phyloP scores from a whole-genome alignment of 305 asterid species.

The Fraxinus baroniana region DNA sequence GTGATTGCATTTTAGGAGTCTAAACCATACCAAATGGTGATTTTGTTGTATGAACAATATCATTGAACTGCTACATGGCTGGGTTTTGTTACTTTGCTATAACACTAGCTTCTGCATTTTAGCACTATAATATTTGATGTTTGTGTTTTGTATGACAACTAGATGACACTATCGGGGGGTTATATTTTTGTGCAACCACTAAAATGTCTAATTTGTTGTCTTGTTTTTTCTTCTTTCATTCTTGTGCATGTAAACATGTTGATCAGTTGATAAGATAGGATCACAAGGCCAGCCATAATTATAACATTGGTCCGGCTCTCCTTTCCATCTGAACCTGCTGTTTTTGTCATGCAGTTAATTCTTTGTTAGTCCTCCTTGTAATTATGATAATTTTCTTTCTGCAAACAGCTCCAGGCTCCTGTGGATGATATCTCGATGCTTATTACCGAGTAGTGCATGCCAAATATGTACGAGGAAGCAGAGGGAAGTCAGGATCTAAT shows the following conservation, averaged over 20 bases:
- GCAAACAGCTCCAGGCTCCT: slow-evolving; percentile 43
- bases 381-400: neutral
- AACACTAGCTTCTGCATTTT: neutral
- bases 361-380: neutral
- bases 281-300: neutral
- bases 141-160: neutral
- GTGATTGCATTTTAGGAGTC: neutral
- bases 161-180: neutral
- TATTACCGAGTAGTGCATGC: slow-evolving; percentile 49
- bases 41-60: neutral
- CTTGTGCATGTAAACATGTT: neutral
- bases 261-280: neutral
- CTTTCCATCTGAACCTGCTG: neutral
- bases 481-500: neutral
- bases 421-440: slow-evolving; percentile 47
- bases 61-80: neutral
- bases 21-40: neutral
- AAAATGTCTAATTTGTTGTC: neutral
- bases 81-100: neutral
- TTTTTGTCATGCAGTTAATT: neutral
- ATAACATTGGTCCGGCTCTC: neutral
- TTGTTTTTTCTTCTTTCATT: neutral
- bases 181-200: neutral
- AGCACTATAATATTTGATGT: neutral
- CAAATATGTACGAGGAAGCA: slow-evolving; percentile 13